A percentile compares a stretch with the other conserved stretches of the same genome.
phyloP scores from a whole-genome alignment of 2,329 filamentous ascomycete species.

The Colletotrichum plurivorum region DNA sequence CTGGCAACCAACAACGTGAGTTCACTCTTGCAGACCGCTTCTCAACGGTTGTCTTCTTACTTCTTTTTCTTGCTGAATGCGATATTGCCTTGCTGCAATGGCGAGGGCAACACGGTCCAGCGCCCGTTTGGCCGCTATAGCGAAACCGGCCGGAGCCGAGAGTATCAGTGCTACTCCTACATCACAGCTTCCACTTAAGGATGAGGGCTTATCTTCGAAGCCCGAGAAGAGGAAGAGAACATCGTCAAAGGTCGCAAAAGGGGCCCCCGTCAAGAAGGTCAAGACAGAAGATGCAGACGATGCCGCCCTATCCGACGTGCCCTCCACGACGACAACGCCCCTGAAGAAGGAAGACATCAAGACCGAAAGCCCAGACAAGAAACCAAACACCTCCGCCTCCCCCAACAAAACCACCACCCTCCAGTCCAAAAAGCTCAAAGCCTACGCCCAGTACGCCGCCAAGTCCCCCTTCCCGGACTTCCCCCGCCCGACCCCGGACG shows the following conservation, averaged over 20 bases:
- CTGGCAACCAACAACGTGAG: neutral
- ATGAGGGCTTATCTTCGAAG: neutral
- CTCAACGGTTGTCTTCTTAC: neutral
- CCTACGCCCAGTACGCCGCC: conserved; percentile 55
- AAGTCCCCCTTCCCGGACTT: conserved; percentile 78
- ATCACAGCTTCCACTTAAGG: neutral
- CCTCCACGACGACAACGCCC: conserved; percentile 1
- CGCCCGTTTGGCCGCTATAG: conserved; percentile 27
- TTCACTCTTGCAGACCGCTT: neutral
- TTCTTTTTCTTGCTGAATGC: neutral
- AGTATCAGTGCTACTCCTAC: neutral
- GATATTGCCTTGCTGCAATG: conserved; percentile 8
- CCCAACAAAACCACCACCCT: conserved; percentile 46
- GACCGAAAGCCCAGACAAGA: conserved; percentile 24
- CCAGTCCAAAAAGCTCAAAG: conserved; percentile 59
- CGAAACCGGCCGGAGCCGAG: neutral
- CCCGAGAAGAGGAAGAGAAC: conserved; percentile 35
- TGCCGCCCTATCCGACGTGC: conserved; percentile 15
- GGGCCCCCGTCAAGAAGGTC: conserved; percentile 35
- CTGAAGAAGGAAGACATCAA: conserved; percentile 33
- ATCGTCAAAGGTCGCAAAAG: conserved; percentile 8
- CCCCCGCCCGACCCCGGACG: conserved; percentile 73
- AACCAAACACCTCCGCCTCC: conserved; percentile 15
- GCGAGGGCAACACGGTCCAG: conserved; percentile 40
- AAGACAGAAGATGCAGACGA: conserved; percentile 38